Percentiles rank a stretch among this genome's conserved stretches.
Conservation (phyloP, 345 rosid genomes). For the Anacardium occidentale region DNA sequence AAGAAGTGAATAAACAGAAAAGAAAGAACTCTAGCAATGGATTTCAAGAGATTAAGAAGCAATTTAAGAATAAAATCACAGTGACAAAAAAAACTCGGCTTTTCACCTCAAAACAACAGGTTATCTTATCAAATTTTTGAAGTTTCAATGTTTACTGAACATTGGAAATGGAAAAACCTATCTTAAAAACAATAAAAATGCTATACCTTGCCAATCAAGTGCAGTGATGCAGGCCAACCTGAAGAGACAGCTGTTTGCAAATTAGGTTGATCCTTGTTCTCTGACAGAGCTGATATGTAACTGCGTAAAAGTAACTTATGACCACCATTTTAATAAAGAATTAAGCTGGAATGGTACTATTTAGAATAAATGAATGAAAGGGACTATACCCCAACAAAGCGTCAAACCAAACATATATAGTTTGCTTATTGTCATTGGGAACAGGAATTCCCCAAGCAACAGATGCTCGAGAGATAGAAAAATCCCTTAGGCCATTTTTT, state of each 20-base stretch:
- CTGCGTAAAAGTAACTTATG: slow-evolving; percentile 37
- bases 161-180: background rate
- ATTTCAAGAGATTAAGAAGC: too few species aligned
- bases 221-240: slow-evolving; percentile 97
- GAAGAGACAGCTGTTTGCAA: slow-evolving; percentile 63
- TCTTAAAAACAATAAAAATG: background rate
- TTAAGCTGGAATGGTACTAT: background rate
- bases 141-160: background rate
- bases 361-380: background rate
- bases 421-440: slow-evolving; percentile 81
- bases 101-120: background rate
- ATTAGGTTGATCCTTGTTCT: slow-evolving; percentile 47
- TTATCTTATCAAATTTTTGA: background rate
- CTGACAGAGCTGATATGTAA: slow-evolving; percentile 81
- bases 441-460: slow-evolving; percentile 99
- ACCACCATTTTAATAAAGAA: background rate
- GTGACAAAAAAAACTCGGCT: too few species aligned
- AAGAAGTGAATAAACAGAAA: background rate
- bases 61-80: background rate
- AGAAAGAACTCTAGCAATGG: background rate
- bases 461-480: slow-evolving; percentile 93
- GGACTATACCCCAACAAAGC: slow-evolving; percentile 79
- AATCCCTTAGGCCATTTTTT: slow-evolving; percentile 79
- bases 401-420: slow-evolving; percentile 98
- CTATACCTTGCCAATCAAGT: slow-evolving; percentile 89